A percentile compares a stretch with the other conserved stretches of the same genome.
Conservation (phyloP, 805 yeast species). For the Saturnispora sekii region DNA sequence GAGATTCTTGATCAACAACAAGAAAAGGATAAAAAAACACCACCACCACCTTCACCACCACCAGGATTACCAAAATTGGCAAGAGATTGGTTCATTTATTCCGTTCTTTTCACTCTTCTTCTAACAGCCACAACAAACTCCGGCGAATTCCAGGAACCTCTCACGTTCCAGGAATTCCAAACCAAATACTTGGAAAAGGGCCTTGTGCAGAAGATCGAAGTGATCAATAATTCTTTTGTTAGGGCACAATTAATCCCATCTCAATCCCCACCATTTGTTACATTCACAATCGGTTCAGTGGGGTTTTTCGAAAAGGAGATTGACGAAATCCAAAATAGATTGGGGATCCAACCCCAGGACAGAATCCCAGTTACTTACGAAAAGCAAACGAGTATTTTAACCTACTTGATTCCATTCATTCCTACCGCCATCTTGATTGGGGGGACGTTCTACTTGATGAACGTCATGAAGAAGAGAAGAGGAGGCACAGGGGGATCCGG, state of each 20-base stretch:
- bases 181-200: constrained; percentile 66
- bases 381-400: constrained; percentile 57
- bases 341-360: constrained; percentile 48
- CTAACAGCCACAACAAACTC: constrained; percentile 11
- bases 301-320: constrained; percentile 79
- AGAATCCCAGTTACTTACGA: constrained; percentile 77
- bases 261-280: constrained; percentile 24
- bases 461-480: constrained; percentile 23
- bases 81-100: constrained; percentile 21
- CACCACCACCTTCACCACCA: constrained; percentile 11
- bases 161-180: constrained; percentile 90
- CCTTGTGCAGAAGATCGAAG: constrained; percentile 60
- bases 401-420: constrained; percentile 58
- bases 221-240: constrained; percentile 70
- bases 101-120: constrained; percentile 19
- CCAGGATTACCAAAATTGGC: constrained; percentile 7
- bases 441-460: constrained; percentile 64
- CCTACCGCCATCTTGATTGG: constrained; percentile 90
- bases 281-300: constrained; percentile 79
- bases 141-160: constrained; percentile 26
- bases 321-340: constrained; percentile 63
- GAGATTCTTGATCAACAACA: constrained; percentile 4
- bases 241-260: constrained; percentile 41
- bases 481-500: constrained; percentile 41
- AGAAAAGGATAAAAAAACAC: constrained; percentile 6